Base-by-base conservation (phyloP, 192 early-diverging fungal species). In the Coemansia sp. region DNA sequence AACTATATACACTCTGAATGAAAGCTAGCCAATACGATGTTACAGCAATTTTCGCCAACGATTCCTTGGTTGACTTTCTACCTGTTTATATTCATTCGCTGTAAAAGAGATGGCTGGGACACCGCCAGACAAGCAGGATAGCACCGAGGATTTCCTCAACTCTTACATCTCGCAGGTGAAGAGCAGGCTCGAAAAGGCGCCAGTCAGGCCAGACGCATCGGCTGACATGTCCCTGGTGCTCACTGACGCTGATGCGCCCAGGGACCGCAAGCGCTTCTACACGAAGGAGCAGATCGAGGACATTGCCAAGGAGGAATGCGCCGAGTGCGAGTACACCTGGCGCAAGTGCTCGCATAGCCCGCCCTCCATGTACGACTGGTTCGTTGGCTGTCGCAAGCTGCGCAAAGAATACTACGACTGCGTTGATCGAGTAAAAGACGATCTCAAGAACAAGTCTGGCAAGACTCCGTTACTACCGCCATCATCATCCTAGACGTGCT, bases 301-400 rank as follows among this genome's bases (percentile, higher is more conserved):
- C 24, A 81, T 81, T 15, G 69, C 69, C 32, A 42, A 62, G 25
- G 69, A 75, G 54, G 70, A 68, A 17, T 81, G 78, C 62, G 68
- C 65, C 14, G 78, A 80, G 37, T 68, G 61, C 45, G 78, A 80
- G 25, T 67, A 74, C 49, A 59, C 39, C 10, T 80, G 72, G 68
- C 65, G 57, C 45, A 73, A 70, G 15, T 80, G 78, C 54, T 45
- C 64, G 17, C 37, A 57, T 1, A 58, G 71, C 9, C 78, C 78
- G 54, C 61, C 72, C 5, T 63, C 65, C 0, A 19, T 68, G 41
- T 42, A 42, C n/a, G 65, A 76, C 53, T 49, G 68, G 42, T 60
- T 70, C n/a, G n/a, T 68, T 37, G 67, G 68, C 19, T 76, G 74
- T 35, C 29, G 64, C 29, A 67, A 46, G 31, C 60, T 76, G 19